Evolutionary conservation across 148 eudicot genomes (phyloP).

Genomic region (Rhododendron ovatum): DNA sequence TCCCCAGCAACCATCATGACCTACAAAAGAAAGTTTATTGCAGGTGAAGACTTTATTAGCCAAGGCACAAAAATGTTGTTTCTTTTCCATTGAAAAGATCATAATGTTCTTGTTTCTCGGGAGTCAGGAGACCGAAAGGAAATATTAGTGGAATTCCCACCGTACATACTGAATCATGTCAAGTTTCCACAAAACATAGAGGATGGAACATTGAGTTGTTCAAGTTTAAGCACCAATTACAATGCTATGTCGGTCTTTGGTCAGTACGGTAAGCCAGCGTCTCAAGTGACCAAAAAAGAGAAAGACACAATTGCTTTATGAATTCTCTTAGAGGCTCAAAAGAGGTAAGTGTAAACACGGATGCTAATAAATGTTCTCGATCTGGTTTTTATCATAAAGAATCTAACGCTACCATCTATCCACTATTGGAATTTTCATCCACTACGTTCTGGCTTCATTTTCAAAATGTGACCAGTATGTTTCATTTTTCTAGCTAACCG

Average conservation of each 20-base stretch:
- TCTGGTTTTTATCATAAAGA: no score
- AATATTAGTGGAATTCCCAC: background rate
- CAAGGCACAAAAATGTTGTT: background rate
- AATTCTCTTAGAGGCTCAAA: no score
- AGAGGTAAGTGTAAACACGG: no score
- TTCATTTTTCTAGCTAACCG: background rate
- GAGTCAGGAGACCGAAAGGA: background rate
- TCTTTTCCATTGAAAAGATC: background rate
- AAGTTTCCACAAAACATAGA: background rate
- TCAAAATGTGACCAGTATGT: background rate
- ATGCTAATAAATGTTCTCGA: no score
- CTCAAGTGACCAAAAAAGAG: no score
- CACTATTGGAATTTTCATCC: background rate
- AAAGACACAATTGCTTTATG: no score
- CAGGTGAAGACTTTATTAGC: background rate
- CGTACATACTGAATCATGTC: background rate
- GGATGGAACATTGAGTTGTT: background rate
- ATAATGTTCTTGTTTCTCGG: no score
- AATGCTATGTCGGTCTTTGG: background rate
- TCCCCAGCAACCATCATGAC: slow-evolving; percentile 97
- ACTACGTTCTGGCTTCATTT: background rate
- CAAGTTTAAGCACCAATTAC: background rate
- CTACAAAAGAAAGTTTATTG: slow-evolving; percentile 31
- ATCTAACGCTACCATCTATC: no score
- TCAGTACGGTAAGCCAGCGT: no score